Evolutionary conservation across 116 monocot genomes (phyloP).

Genomic region (Papilionanthe hybrid): DNA sequence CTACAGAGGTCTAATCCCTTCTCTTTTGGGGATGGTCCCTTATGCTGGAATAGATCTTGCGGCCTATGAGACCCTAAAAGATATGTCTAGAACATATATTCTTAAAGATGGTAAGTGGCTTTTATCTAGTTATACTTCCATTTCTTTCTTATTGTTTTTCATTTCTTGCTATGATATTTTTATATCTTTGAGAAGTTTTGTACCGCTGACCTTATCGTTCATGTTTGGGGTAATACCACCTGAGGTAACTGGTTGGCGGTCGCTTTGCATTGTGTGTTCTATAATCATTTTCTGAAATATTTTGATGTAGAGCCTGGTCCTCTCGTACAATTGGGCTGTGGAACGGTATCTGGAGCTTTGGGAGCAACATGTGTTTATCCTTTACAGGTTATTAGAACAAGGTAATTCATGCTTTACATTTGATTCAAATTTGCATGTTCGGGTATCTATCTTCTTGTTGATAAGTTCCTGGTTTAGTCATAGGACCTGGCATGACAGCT

Average conservation of each 20-base stretch:
- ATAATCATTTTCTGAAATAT: constrained; percentile 5
- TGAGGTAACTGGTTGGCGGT: not conserved
- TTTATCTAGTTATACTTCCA: not conserved
- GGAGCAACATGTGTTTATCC: constrained; percentile 61
- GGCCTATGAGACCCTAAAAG: constrained; percentile 74
- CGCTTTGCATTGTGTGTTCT: not conserved
- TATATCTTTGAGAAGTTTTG: not conserved
- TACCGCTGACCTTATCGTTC: not conserved
- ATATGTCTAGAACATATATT: constrained; percentile 57
- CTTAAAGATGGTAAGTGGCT: constrained; percentile 52
- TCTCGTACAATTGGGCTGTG: constrained; percentile 54
- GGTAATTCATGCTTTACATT: constrained; percentile 13
- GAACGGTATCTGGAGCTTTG: constrained; percentile 65
- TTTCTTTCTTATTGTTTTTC: not conserved
- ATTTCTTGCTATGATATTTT: not conserved
- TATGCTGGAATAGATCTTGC: constrained; percentile 84
- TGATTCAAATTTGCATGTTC: not conserved
- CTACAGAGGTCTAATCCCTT: constrained; percentile 72
- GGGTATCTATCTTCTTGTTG: not conserved
- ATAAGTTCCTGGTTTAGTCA: no score
- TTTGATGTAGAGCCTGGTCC: constrained; percentile 55
- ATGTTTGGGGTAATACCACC: not conserved
- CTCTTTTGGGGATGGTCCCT: constrained; percentile 66
- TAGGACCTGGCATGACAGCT: not conserved
- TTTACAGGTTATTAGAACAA: constrained; percentile 61